A percentile compares a stretch with the other conserved stretches of the same genome.
These are phyloP conservation scores for Vicia villosa DNA, from an alignment of 306 rosid genomes.

Conservation along the genomic window DNA sequence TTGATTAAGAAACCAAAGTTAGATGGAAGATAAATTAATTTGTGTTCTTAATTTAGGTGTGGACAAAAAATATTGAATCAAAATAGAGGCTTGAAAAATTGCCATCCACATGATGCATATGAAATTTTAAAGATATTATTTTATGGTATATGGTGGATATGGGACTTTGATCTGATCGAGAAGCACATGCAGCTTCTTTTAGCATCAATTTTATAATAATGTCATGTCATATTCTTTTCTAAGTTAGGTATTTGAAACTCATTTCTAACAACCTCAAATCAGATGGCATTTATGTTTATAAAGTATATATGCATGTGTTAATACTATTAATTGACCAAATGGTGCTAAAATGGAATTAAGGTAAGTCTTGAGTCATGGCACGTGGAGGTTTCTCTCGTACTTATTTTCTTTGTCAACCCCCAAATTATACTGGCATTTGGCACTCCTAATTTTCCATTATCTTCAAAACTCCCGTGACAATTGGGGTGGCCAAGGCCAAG, in stretches of 20 bases:
- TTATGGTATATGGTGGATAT: constrained; percentile 27
- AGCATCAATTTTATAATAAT: constrained; percentile 6
- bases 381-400: too few species aligned
- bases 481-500: too few species aligned
- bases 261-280: constrained; percentile 24
- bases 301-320: constrained; percentile 27
- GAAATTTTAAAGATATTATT: constrained; percentile 25
- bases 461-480: too few species aligned
- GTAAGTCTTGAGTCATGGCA: not conserved
- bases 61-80: constrained; percentile 34
- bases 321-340: not conserved
- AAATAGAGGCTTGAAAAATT: constrained; percentile 31
- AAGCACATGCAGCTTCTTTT: constrained; percentile 40
- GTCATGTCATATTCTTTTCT: constrained; percentile 13
- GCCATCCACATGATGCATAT: constrained; percentile 3
- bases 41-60: constrained; percentile 36
- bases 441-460: too few species aligned
- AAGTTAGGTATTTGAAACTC: constrained; percentile 33
- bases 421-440: too few species aligned
- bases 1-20: constrained; percentile 43
- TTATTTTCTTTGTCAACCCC: too few species aligned
- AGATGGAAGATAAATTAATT: constrained; percentile 33
- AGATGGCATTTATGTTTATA: constrained; percentile 27
- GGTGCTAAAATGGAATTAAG: constrained; percentile 1
- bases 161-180: constrained; percentile 37